Percentiles rank a stretch among this genome's conserved stretches.
Conservation (phyloP, 305 asterid species). For the Rubia balearica region DNA sequence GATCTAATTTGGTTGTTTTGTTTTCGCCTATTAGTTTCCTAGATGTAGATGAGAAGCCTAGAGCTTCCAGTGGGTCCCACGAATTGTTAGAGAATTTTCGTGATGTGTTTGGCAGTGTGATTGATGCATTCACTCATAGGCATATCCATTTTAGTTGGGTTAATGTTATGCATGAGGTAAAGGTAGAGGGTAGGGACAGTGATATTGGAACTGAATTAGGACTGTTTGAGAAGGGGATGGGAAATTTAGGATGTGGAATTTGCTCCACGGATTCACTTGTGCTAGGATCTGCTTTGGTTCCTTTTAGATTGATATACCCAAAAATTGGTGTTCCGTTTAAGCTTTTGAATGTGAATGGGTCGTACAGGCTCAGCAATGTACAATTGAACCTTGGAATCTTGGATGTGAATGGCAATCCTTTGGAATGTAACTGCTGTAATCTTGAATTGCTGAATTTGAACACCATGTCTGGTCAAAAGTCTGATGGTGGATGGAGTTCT, state of each 20-base stretch:
- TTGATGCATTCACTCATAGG: conserved; percentile 40
- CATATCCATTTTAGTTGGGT: conserved; percentile 79
- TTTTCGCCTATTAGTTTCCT: conserved; percentile 48
- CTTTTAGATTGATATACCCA: conserved; percentile 77
- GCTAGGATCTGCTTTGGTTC: conserved; percentile 68
- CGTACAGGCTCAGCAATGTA: conserved; percentile 29
- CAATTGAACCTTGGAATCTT: conserved; percentile 58
- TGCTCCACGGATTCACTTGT: conserved; percentile 62
- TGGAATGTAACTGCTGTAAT: conserved; percentile 63
- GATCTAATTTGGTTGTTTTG: conserved; percentile 60
- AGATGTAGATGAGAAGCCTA: conserved; percentile 20
- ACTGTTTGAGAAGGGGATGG: conserved; percentile 31
- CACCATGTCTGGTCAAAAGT: conserved; percentile 23
- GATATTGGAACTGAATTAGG: conserved; percentile 19
- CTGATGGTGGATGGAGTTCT: conserved; percentile 24
- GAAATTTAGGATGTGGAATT: conserved; percentile 69
- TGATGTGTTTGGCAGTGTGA: conserved; percentile 39
- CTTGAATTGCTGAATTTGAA: conserved; percentile 57
- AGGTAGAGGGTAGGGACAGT: conserved; percentile 18
- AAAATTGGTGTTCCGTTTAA: conserved; percentile 42
- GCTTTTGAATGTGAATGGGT: conserved; percentile 27
- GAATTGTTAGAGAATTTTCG: conserved; percentile 26
- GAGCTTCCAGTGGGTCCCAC: conserved; percentile 22
- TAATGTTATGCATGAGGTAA: conserved; percentile 35
- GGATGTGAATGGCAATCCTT: conserved; percentile 64